These are phyloP conservation scores for Acanthamoeba sp. DNA, from an alignment of 208 protist genomes.

Conservation along the genomic window DNA sequence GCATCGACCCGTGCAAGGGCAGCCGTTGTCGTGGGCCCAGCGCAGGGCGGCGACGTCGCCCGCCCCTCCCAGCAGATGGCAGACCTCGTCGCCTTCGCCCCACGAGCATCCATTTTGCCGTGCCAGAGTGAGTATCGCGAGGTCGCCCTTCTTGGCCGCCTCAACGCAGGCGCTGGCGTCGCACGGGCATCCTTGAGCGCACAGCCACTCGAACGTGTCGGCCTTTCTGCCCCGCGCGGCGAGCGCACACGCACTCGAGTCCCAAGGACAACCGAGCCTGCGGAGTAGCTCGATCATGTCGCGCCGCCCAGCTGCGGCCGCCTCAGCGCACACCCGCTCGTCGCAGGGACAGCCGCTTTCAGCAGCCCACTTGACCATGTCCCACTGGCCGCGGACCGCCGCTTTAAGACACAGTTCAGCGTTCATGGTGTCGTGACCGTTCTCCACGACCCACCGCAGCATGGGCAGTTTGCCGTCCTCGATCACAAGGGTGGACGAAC, in stretches of 20 bases:
- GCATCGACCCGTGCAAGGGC: no score
- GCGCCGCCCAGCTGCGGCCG: background rate
- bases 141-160: background rate
- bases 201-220: background rate
- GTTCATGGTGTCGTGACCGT: conserved; percentile 18
- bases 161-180: background rate
- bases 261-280: background rate
- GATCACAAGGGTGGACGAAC: no score
- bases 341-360: conserved; percentile 4
- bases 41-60: no score
- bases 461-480: no score
- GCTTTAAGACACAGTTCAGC: background rate
- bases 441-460: no score
- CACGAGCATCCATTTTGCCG: no score
- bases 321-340: background rate
- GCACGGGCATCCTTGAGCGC: conserved; percentile 2
- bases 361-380: background rate
- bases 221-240: background rate
- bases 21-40: no score
- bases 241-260: background rate
- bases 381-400: background rate
- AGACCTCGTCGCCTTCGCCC: no score
- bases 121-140: no score
- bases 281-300: conserved; percentile 31
- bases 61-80: no score